Base-by-base conservation (phyloP, 139 green algal species). In the Coelastrella sp. region DNA sequence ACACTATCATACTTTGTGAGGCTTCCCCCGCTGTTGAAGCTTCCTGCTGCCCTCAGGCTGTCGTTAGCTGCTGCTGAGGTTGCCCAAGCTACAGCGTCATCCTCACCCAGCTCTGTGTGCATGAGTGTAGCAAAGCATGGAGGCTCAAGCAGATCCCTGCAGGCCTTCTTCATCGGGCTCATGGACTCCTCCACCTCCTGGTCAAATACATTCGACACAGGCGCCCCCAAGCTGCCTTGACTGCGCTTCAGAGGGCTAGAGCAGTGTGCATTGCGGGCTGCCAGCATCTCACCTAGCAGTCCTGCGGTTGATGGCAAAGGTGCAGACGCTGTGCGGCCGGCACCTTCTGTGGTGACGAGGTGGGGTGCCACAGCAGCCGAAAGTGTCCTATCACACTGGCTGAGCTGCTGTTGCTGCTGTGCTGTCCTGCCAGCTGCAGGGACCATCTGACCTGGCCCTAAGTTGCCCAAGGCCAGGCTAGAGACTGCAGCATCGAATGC, bases 171-270 rank as follows among this genome's bases (percentile, higher is more conserved):
- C 22, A 84, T 22, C 17, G 86, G 86, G 22, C 83, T 88, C 54
- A 66, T 68, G 17, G 68, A 66, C 7, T 80, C 66, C 2, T 75
- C 13, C 5, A 10, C 81, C 20, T 23, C 81, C 19, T 22, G 59
- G 19, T 17, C 57, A 73, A 85, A 75, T 4, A 47, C 11, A 6
- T 17, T 68, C 17, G 19, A 14, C 66, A 57, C 47, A 19, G 22
- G 32, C 60, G 19, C 82, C 20, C 57, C 71, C 5, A 71, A 60
- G 65, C 32, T 73, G 4, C n/a, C 20, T n/a, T 64, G 56, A 20
- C 14, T 58, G n/a, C 85, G 85, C 22, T 90, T 90, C 57, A 90
- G 86, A 6, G 86, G 86, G 75, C 86, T 90, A 20, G 86, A 84
- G 86, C 86, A 90, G 22, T 57, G 60, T 5, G 11, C 81, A 3